Conservation (phyloP, 2,329 filamentous ascomycete genomes). For the Claviceps fusiformis region DNA sequence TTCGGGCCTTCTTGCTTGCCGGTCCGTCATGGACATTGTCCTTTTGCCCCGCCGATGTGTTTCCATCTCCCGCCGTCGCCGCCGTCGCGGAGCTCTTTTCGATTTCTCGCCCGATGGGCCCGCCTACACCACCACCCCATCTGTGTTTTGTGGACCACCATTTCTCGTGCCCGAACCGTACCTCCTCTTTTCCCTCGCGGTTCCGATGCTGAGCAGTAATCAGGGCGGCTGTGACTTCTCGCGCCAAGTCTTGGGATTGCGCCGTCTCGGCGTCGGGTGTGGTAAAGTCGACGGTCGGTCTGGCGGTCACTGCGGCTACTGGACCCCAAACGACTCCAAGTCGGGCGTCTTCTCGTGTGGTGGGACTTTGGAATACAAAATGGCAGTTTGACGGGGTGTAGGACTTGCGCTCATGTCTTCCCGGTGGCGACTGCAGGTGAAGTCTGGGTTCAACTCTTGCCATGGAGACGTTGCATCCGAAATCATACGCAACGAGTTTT, state of each 20-base stretch:
- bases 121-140: constrained; percentile 50
- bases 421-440: constrained; percentile 31
- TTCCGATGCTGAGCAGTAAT: constrained; percentile 51
- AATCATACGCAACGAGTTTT: constrained; percentile 52
- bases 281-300: constrained; percentile 39
- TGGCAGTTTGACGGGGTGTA: constrained; percentile 46
- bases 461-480: constrained; percentile 46
- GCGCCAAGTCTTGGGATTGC: constrained; percentile 45
- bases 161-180: constrained; percentile 40
- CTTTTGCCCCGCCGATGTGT: constrained; percentile 17
- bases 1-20: constrained; percentile 35
- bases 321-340: constrained; percentile 48
- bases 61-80: constrained; percentile 31
- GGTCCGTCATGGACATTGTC: constrained; percentile 12
- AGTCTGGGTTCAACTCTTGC: constrained; percentile 46
- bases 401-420: constrained; percentile 25
- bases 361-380: constrained; percentile 47
- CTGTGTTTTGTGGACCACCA: constrained; percentile 50
- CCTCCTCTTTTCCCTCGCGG: constrained; percentile 42
- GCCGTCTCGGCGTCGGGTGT: constrained; percentile 34
- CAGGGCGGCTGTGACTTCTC: constrained; percentile 46
- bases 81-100: constrained; percentile 31
- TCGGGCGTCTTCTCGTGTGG: constrained; percentile 45
- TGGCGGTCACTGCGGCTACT: constrained; percentile 44
- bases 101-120: constrained; percentile 48